Conservation (phyloP, 2,329 filamentous ascomycete genomes). For the Xylaria sp. region DNA sequence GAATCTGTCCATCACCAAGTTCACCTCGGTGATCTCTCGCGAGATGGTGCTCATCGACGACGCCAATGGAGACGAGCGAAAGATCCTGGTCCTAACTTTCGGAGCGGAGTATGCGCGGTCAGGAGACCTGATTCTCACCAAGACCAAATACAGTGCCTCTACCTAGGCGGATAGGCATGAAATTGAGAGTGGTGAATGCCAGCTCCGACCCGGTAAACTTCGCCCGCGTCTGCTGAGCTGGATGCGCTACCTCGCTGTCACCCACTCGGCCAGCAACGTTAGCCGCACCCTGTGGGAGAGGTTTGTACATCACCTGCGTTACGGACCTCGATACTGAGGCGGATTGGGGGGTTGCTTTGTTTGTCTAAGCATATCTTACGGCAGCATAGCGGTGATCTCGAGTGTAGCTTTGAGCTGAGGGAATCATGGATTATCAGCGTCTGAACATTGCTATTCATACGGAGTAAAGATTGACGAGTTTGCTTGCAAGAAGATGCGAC, state of each 20-base stretch:
- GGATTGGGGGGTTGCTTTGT: background rate
- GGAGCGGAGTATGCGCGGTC: background rate
- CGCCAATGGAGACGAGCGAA: background rate
- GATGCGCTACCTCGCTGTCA: background rate
- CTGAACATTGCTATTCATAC: too few species aligned
- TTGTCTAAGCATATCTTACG: background rate
- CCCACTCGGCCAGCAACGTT: background rate
- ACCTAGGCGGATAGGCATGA: background rate
- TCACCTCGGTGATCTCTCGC: background rate
- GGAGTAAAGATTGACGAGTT: too few species aligned
- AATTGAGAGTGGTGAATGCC: background rate
- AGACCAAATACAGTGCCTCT: background rate
- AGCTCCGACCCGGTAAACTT: background rate
- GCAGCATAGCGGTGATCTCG: too few species aligned
- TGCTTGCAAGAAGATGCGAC: too few species aligned
- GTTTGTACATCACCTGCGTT: background rate
- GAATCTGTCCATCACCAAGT: background rate
- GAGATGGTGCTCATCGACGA: background rate
- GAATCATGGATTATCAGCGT: background rate
- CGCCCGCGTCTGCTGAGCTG: background rate
- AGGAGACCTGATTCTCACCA: background rate
- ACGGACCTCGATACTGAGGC: background rate
- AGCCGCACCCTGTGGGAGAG: background rate
- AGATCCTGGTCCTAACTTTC: slow-evolving; percentile 6
- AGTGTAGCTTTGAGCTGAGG: too few species aligned